Conservation (phyloP, 2,329 filamentous ascomycete species). For the Allantophomopsis lycopodina region DNA sequence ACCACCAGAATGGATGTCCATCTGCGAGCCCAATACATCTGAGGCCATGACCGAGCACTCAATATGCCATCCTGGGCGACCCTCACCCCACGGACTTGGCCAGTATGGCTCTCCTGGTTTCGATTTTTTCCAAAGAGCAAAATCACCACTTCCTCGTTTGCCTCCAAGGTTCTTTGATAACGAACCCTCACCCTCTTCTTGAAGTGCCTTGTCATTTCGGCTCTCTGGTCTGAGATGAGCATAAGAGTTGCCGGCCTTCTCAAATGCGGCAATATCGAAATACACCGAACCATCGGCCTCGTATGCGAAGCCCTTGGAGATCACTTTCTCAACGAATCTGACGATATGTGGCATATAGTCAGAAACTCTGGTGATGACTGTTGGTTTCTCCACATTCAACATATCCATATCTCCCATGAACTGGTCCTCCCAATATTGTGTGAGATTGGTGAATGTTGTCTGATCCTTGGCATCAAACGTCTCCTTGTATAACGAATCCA, state of each 20-base stretch:
- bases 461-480: slow-evolving; percentile 47
- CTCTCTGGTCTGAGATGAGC: slow-evolving; percentile 77
- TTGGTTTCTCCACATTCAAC: slow-evolving; percentile 72
- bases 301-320: slow-evolving; percentile 80
- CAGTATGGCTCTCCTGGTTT: slow-evolving; percentile 88
- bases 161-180: slow-evolving; percentile 44
- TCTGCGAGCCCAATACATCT: slow-evolving; percentile 66
- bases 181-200: slow-evolving; percentile 83
- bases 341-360: slow-evolving; percentile 85
- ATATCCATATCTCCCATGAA: slow-evolving; percentile 82
- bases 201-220: slow-evolving; percentile 67
- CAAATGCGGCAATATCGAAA: slow-evolving; percentile 82
- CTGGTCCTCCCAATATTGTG: slow-evolving; percentile 71
- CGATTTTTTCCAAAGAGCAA: slow-evolving; percentile 86
- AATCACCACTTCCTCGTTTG: slow-evolving; percentile 72
- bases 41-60: slow-evolving; percentile 96
- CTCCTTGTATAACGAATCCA: slow-evolving; percentile 57
- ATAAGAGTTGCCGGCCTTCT: slow-evolving; percentile 73
- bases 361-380: slow-evolving; percentile 78
- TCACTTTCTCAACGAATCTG: slow-evolving; percentile 68
- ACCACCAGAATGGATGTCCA: slow-evolving; percentile 90
- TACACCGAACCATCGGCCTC: slow-evolving; percentile 76
- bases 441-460: slow-evolving; percentile 74
- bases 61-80: slow-evolving; percentile 91
- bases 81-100: slow-evolving; percentile 77